phyloP scores from a whole-genome alignment of 225 moss, liverwort and hornwort species.

The Polytrichum formosum region DNA sequence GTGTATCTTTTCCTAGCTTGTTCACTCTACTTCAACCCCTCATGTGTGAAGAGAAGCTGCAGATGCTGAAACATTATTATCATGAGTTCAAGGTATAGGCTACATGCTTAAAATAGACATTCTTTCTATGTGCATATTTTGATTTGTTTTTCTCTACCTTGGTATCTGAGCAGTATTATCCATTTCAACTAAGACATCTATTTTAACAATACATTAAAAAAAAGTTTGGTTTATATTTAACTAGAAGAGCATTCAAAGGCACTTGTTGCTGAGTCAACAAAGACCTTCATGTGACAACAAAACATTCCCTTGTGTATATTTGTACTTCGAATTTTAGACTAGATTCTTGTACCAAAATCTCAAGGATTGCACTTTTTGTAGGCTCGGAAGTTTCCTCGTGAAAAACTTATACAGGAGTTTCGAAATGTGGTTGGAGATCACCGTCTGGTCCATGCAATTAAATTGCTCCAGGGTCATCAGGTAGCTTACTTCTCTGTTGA shows the following conservation, averaged over 20 bases:
- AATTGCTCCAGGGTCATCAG: slow-evolving; percentile 48
- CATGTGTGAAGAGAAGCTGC: slow-evolving; percentile 18
- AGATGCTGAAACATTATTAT: slow-evolving; percentile 20
- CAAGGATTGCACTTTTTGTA: slow-evolving; percentile 28
- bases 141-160: no score
- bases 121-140: no score
- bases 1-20: slow-evolving; percentile 32
- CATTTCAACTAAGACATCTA: no score
- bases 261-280: no score
- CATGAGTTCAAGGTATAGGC: slow-evolving; percentile 38
- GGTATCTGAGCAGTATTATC: no score
- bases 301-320: neutral
- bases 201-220: neutral
- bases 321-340: neutral
- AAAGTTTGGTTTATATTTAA: neutral
- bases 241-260: no score
- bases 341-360: slow-evolving; percentile 10
- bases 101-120: neutral
- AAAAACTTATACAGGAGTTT: slow-evolving; percentile 27
- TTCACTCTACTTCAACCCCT: slow-evolving; percentile 33
- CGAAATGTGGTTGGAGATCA: slow-evolving; percentile 43
- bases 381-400: slow-evolving; percentile 34
- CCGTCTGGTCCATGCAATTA: slow-evolving; percentile 42
- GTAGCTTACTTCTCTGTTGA: slow-evolving; percentile 18
- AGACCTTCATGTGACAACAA: no score